Conservation (phyloP, 2,329 filamentous ascomycete genomes). For the Fusarium sp. region DNA sequence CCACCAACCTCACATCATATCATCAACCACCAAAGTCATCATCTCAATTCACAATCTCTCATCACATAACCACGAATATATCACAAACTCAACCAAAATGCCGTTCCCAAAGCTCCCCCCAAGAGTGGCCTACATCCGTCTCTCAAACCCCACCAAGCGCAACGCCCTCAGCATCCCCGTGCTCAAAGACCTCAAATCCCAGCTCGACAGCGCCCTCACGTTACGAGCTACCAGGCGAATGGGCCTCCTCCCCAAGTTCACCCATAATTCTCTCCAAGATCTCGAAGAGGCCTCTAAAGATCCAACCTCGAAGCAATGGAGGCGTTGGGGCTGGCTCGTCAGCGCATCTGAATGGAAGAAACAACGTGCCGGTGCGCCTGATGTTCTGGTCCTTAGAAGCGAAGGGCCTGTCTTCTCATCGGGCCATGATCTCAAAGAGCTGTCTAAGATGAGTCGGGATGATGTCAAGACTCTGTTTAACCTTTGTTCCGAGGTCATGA, state of each 20-base stretch:
- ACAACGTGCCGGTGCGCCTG: conserved; percentile 31
- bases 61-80: background rate
- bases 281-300: background rate
- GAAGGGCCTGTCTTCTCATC: conserved; percentile 40
- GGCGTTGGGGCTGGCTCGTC: conserved; percentile 29
- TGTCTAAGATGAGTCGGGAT: background rate
- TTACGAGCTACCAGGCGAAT: conserved; percentile 7
- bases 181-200: conserved; percentile 30
- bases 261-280: conserved; percentile 10
- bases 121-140: conserved; percentile 26
- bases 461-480: conserved; percentile 33
- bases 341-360: conserved; percentile 32
- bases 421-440: conserved; percentile 38
- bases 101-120: conserved; percentile 31
- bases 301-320: background rate
- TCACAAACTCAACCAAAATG: background rate
- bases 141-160: conserved; percentile 32
- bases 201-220: conserved; percentile 27
- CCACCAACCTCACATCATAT: background rate
- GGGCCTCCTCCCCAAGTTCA: conserved; percentile 18
- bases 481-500: conserved; percentile 38
- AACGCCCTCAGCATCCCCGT: conserved; percentile 37
- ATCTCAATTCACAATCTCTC: background rate
- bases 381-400: conserved; percentile 37
- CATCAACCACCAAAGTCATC: too few relatives aligned